These are phyloP conservation scores for Dothistroma septosporum DNA, from an alignment of 2,329 filamentous ascomycete genomes.

Conservation along the genomic window DNA sequence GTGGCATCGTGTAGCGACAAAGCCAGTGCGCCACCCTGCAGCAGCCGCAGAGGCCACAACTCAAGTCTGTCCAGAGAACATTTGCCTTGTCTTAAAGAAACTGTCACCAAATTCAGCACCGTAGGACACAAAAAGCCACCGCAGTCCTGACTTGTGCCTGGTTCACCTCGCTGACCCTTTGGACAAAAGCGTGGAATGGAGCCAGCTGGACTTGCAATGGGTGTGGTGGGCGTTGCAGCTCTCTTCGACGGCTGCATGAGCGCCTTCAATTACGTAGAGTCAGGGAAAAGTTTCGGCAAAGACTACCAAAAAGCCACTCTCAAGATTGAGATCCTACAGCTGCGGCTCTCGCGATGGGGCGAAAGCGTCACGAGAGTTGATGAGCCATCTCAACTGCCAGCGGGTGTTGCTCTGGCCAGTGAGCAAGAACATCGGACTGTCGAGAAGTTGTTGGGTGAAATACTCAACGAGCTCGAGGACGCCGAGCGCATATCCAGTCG, in stretches of 20 bases:
- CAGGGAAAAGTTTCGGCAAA: conserved; percentile 34
- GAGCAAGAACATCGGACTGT: not conserved
- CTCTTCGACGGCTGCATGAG: conserved; percentile 40
- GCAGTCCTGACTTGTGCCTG: not conserved
- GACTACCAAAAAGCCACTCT: conserved; percentile 37
- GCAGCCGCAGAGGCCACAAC: not conserved
- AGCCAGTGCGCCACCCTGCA: not conserved
- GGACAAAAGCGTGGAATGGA: conserved; percentile 3
- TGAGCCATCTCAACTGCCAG: not conserved
- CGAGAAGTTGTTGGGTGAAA: conserved; percentile 7
- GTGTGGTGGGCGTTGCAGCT: conserved; percentile 36
- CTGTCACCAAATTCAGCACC: not conserved
- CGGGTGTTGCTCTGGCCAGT: not conserved
- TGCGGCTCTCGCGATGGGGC: conserved; percentile 16
- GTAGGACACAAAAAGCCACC: not conserved
- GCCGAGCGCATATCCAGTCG: not conserved
- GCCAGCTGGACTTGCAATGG: conserved; percentile 19
- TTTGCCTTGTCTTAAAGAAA: not conserved
- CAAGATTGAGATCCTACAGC: conserved; percentile 10
- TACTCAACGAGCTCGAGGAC: conserved; percentile 5
- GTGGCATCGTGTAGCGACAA: not conserved
- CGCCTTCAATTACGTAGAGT: conserved; percentile 42
- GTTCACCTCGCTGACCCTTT: not conserved
- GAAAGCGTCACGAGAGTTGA: conserved; percentile 6
- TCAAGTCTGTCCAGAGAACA: not conserved